These are phyloP conservation scores for Arthroderma uncinatum DNA, from an alignment of 2,329 filamentous ascomycete genomes.

Conservation along the genomic window DNA sequence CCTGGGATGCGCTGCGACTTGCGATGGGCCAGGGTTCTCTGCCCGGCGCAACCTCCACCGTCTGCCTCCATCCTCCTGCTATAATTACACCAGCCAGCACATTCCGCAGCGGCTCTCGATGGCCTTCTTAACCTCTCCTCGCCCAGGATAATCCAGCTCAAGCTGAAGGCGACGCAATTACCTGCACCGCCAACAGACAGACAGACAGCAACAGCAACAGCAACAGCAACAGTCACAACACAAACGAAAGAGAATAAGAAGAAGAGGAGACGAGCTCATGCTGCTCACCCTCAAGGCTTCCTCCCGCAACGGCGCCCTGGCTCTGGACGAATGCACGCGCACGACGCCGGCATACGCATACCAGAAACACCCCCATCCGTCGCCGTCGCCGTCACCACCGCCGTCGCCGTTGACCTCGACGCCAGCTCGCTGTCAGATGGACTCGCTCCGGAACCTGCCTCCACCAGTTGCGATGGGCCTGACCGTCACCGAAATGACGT, in stretches of 20 bases:
- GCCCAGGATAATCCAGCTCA: too few species aligned
- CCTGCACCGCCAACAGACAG: too few species aligned
- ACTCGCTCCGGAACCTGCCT: conserved; percentile 58
- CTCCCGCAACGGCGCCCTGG: conserved; percentile 34
- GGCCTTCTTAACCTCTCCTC: too few species aligned
- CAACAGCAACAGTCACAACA: neutral
- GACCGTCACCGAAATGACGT: conserved; percentile 31
- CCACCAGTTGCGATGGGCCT: conserved; percentile 56
- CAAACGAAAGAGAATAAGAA: too few species aligned
- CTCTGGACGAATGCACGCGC: conserved; percentile 7
- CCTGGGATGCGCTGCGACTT: neutral
- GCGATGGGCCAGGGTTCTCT: neutral
- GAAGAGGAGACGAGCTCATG: conserved; percentile 23
- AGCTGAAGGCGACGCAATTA: too few species aligned
- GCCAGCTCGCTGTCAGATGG: neutral
- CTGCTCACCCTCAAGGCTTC: conserved; percentile 43
- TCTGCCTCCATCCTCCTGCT: neutral
- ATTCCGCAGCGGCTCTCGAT: neutral
- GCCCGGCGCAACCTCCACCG: neutral
- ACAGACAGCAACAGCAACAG: neutral
- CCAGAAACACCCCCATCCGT: neutral
- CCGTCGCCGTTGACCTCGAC: neutral
- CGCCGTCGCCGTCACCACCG: neutral
- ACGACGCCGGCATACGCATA: conserved; percentile 8
- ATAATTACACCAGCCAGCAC: neutral